phyloP scores from a whole-genome alignment of 1,284 basidiomycete genomes.

The Puccinia horiana region DNA sequence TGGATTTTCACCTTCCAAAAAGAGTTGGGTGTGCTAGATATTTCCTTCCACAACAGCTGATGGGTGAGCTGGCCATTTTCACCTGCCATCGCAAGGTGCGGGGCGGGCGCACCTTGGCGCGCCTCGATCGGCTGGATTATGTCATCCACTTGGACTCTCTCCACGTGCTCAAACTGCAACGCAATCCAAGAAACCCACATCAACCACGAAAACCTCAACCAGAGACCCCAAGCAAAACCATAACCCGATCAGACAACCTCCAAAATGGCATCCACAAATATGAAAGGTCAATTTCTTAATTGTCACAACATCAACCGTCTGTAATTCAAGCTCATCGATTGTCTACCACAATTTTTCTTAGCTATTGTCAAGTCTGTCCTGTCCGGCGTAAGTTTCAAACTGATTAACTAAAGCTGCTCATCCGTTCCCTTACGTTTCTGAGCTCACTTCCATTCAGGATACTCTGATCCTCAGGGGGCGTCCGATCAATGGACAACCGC shows the following conservation, averaged over 20 bases:
- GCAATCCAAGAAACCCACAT: background rate
- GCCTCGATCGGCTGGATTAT: conserved; percentile 18
- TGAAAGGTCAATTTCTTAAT: conserved; percentile 21
- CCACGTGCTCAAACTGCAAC: background rate
- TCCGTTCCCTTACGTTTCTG: background rate
- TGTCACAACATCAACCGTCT: background rate
- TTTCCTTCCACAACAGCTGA: too few species aligned
- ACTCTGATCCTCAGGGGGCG: conserved; percentile 47
- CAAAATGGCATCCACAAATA: conserved; percentile 19
- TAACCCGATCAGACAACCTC: background rate
- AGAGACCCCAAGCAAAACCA: background rate
- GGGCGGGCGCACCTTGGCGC: too few species aligned
- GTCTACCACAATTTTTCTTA: background rate
- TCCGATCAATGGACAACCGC: conserved; percentile 47
- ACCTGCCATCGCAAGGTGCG: too few species aligned
- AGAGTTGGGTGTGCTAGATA: too few species aligned
- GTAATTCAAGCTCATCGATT: background rate
- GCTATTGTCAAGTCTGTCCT: conserved; percentile 49
- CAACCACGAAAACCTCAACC: background rate
- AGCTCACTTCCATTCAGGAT: conserved; percentile 39
- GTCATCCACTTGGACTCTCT: conserved; percentile 11
- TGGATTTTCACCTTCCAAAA: too few species aligned
- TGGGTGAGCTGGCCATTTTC: too few species aligned
- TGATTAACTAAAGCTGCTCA: background rate
- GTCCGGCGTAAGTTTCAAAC: conserved; percentile 24